phyloP scores from a whole-genome alignment of 768 basidiomycete genomes.

The Auriscalpium microsporum region DNA sequence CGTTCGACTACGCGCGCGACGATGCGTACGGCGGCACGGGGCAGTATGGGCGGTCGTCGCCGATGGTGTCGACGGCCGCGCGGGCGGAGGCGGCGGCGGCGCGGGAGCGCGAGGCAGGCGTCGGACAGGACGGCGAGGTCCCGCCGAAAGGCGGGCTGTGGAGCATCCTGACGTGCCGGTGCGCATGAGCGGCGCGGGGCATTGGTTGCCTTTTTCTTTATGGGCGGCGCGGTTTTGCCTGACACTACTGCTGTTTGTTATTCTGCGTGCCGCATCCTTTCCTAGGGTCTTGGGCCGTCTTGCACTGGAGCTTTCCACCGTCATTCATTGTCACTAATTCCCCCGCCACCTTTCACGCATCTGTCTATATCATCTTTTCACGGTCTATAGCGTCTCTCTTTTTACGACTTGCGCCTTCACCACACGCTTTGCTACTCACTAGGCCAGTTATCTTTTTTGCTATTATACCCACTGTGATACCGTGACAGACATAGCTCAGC shows the following conservation, averaged over 20 bases:
- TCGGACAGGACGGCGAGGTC: constrained; percentile 53
- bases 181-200: constrained; percentile 33
- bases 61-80: constrained; percentile 69
- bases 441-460: too few species aligned
- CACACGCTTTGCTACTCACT: too few species aligned
- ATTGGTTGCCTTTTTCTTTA: neutral
- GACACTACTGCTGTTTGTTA: neutral
- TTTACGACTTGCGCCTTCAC: too few species aligned
- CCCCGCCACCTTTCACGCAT: too few species aligned
- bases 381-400: too few species aligned
- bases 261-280: neutral
- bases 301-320: too few species aligned
- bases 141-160: constrained; percentile 46
- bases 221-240: neutral
- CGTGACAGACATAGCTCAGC: too few species aligned
- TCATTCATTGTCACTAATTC: too few species aligned
- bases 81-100: constrained; percentile 68
- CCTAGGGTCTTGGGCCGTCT: neutral
- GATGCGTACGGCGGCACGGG: constrained; percentile 46
- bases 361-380: too few species aligned
- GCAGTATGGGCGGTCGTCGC: constrained; percentile 71
- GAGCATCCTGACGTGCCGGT: constrained; percentile 72
- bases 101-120: constrained; percentile 61
- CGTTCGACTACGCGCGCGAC: constrained; percentile 52
- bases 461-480: too few species aligned